Evolutionary conservation across 495 filamentous ascomycete genomes (phyloP).

Genomic region (Jackrogersella multiformis): DNA sequence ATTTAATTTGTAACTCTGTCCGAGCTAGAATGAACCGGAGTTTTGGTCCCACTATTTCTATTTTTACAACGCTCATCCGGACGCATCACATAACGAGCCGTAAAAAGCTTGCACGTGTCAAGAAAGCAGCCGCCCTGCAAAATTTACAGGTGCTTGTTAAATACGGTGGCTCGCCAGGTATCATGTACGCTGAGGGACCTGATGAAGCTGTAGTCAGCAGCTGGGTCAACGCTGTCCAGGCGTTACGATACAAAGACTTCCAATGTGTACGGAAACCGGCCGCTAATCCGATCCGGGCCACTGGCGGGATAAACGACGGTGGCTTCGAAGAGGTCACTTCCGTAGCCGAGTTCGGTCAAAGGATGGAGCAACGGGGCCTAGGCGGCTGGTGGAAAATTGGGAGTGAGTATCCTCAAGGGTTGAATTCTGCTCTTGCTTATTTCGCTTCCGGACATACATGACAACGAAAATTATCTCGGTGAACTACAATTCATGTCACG

Average conservation of each 20-base stretch:
- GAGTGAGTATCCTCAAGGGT: constrained; percentile 33
- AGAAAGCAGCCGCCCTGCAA: constrained; percentile 66
- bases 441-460: background rate
- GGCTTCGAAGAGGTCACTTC: constrained; percentile 42
- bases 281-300: background rate
- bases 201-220: constrained; percentile 52
- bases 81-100: constrained; percentile 87
- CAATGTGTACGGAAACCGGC: constrained; percentile 40
- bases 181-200: constrained; percentile 78
- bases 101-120: constrained; percentile 74
- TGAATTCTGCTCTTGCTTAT: background rate
- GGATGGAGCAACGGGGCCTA: constrained; percentile 44
- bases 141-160: constrained; percentile 70
- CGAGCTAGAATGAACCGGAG: background rate
- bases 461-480: no score
- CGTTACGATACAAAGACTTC: constrained; percentile 46
- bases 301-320: background rate
- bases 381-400: constrained; percentile 42
- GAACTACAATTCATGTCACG: background rate
- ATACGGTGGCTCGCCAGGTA: constrained; percentile 72
- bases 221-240: constrained; percentile 42
- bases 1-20: no score
- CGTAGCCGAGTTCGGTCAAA: constrained; percentile 40
- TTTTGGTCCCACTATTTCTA: background rate
- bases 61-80: constrained; percentile 71